phyloP scores from a whole-genome alignment of 495 filamentous ascomycete species.

The Talaromyces stipitatus region DNA sequence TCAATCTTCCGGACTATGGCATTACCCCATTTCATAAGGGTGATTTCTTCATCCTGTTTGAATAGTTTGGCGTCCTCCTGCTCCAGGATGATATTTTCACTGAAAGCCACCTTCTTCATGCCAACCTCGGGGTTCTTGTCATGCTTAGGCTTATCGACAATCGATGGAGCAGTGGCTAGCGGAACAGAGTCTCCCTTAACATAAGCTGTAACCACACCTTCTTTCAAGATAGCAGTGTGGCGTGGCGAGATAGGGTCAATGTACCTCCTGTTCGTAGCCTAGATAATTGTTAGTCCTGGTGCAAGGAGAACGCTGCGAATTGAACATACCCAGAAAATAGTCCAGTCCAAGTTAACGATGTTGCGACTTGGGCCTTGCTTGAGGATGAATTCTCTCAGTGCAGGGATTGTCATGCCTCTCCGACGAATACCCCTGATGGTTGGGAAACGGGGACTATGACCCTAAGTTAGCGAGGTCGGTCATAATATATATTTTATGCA shows the following conservation, averaged over 20 bases:
- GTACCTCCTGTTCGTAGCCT: slow-evolving; percentile 85
- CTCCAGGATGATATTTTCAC: slow-evolving; percentile 64
- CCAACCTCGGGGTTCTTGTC: slow-evolving; percentile 80
- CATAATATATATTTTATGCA: neutral
- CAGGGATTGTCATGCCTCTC: slow-evolving; percentile 85
- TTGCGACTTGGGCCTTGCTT: slow-evolving; percentile 87
- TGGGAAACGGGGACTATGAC: slow-evolving; percentile 65
- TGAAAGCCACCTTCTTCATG: slow-evolving; percentile 75
- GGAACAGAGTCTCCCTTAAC: slow-evolving; percentile 57
- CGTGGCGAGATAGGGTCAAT: slow-evolving; percentile 84
- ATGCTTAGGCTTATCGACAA: slow-evolving; percentile 74
- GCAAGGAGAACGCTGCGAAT: neutral
- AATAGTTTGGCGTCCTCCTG: slow-evolving; percentile 80
- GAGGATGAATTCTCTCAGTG: slow-evolving; percentile 84
- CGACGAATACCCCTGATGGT: slow-evolving; percentile 83
- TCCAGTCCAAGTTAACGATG: slow-evolving; percentile 87
- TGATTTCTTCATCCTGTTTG: slow-evolving; percentile 82
- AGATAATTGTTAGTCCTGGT: neutral
- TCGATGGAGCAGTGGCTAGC: slow-evolving; percentile 52
- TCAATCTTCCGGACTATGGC: slow-evolving; percentile 72
- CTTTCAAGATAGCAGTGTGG: slow-evolving; percentile 69
- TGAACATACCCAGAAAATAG: slow-evolving; percentile 60
- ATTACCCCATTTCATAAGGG: slow-evolving; percentile 94
- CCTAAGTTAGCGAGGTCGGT: neutral
- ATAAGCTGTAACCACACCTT: slow-evolving; percentile 58